phyloP scores from a whole-genome alignment of 495 filamentous ascomycete genomes.

The Daldinia grandis region DNA sequence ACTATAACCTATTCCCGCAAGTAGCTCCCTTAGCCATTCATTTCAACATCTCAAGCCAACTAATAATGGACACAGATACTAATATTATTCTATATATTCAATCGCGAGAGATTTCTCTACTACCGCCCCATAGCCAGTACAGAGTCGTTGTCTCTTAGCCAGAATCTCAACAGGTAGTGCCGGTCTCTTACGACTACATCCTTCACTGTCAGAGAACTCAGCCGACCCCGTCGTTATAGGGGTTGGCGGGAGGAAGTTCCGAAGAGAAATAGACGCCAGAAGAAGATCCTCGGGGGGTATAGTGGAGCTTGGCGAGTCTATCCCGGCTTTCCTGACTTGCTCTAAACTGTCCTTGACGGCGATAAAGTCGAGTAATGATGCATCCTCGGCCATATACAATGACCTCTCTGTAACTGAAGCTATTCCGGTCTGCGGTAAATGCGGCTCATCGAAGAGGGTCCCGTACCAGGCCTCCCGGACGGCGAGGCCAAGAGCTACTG shows the following conservation, averaged over 20 bases:
- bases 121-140: not conserved
- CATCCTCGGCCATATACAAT: not conserved
- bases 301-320: not conserved
- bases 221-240: constrained; percentile 30
- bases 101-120: not conserved
- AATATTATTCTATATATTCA: not conserved
- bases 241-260: not conserved
- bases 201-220: constrained; percentile 23
- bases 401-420: not conserved
- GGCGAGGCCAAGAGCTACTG: constrained; percentile 67
- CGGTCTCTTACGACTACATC: constrained; percentile 15
- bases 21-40: too few species aligned
- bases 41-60: too few species aligned
- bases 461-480: constrained; percentile 66
- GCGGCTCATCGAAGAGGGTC: constrained; percentile 42
- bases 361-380: not conserved
- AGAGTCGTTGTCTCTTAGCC: constrained; percentile 13
- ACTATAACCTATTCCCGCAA: too few species aligned
- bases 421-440: constrained; percentile 11
- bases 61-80: too few species aligned
- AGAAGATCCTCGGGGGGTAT: constrained; percentile 1
- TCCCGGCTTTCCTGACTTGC: not conserved
- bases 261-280: not conserved
- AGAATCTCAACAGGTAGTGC: constrained; percentile 8
- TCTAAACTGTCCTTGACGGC: not conserved